Evolutionary conservation across 208 protist species (phyloP).

Genomic region (Endotrypanum monterogeii): DNA sequence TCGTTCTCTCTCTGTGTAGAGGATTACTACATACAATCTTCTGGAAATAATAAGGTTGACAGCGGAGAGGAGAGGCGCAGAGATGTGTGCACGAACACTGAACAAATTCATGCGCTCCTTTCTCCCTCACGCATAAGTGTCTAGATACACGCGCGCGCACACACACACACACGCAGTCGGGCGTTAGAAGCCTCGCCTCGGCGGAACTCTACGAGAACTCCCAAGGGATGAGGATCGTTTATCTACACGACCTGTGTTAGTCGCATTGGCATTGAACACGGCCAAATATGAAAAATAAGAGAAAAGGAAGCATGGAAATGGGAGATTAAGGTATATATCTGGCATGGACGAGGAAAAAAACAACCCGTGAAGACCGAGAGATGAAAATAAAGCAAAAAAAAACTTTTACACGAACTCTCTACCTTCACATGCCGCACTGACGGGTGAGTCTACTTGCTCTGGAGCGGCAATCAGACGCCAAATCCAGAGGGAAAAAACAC

Average conservation of each 20-base stretch:
- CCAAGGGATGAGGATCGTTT: neutral
- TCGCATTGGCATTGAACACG: neutral
- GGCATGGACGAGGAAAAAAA: neutral
- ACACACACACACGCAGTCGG: no score
- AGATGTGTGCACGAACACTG: neutral
- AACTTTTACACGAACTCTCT: neutral
- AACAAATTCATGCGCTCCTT: neutral
- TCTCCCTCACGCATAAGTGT: neutral
- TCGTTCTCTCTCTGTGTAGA: no score
- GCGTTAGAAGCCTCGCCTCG: neutral
- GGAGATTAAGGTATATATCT: neutral
- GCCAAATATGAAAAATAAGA: neutral
- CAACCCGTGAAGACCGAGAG: neutral
- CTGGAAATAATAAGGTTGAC: neutral
- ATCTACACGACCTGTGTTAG: neutral
- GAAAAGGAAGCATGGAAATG: neutral
- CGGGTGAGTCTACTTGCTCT: no score
- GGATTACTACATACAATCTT: neutral
- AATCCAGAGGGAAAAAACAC: no score
- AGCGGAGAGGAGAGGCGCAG: neutral
- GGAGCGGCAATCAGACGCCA: no score
- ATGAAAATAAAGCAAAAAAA: neutral
- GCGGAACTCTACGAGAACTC: constrained; percentile 1
- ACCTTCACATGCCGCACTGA: neutral
- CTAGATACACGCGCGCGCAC: neutral